Percentiles rank a stretch among this genome's conserved stretches.
Conservation (phyloP, 2,329 filamentous ascomycete species). For the Neopestalotiopsis sp. region DNA sequence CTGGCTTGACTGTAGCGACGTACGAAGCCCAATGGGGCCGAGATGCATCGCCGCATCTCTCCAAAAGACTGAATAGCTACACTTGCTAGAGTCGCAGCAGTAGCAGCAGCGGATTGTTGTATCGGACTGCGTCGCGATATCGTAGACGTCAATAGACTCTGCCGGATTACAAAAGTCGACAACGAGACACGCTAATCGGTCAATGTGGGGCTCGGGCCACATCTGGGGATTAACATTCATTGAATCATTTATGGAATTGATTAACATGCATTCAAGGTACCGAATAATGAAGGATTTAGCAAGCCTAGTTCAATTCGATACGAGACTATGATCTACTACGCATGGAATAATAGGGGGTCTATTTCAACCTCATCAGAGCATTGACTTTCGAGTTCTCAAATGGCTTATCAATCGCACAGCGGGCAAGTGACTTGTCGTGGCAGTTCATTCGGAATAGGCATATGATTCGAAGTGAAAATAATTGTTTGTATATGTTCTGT, state of each 20-base stretch:
- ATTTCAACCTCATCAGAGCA: too few species aligned
- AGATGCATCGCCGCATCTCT: neutral
- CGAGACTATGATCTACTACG: too few species aligned
- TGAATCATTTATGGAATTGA: too few species aligned
- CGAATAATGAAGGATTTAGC: too few species aligned
- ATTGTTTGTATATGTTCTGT: conserved; percentile 1
- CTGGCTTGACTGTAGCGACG: conserved; percentile 7
- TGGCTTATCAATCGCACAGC: too few species aligned
- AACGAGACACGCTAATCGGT: neutral
- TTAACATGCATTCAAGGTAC: too few species aligned
- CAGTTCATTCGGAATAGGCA: neutral
- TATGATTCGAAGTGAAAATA: neutral
- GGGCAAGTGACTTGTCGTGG: too few species aligned
- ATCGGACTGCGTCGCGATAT: neutral
- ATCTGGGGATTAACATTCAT: neutral
- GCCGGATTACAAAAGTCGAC: neutral
- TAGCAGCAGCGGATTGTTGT: neutral
- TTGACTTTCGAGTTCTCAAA: too few species aligned
- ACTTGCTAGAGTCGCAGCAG: neutral
- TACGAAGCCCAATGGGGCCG: neutral
- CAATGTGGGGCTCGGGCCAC: neutral
- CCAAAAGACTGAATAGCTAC: neutral
- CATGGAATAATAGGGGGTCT: too few species aligned
- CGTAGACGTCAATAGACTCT: conserved; percentile 1
- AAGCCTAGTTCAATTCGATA: too few species aligned